Evolutionary conservation across 306 rosid genomes (phyloP).

Genomic region (Rosa multiflora): DNA sequence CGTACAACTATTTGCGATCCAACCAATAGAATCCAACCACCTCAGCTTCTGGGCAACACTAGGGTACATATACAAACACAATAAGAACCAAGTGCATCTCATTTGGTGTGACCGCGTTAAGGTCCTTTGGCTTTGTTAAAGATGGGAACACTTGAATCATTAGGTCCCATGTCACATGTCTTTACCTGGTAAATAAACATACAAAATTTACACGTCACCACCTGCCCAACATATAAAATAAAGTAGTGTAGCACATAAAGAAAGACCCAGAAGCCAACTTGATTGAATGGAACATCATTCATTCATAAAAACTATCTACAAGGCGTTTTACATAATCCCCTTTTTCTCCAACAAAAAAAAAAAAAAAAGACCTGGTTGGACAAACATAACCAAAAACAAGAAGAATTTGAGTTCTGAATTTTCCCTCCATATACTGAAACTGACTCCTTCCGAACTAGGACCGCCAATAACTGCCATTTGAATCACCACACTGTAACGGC

Average conservation of each 20-base stretch:
- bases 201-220: constrained; percentile 28
- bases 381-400: constrained; percentile 17
- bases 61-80: neutral
- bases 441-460: constrained; percentile 24
- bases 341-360: too few relatives aligned
- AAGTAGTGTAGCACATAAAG: constrained; percentile 8
- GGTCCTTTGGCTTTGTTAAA: constrained; percentile 8
- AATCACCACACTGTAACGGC: constrained; percentile 60
- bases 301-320: constrained; percentile 24
- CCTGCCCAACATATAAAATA: neutral
- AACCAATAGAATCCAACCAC: neutral
- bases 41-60: neutral
- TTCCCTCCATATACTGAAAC: constrained; percentile 58
- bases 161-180: constrained; percentile 22
- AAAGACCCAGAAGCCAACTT: constrained; percentile 17
- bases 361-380: constrained; percentile 10
- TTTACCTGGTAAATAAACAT: constrained; percentile 8
- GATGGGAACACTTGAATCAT: neutral
- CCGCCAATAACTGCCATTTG: constrained; percentile 73
- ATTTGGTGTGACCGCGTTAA: neutral
- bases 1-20: neutral
- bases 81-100: neutral
- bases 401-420: neutral
- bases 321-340: constrained; percentile 10
- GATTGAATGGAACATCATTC: constrained; percentile 22